phyloP scores from a whole-genome alignment of 805 yeast species.

The Yamadazyma philogaea region DNA sequence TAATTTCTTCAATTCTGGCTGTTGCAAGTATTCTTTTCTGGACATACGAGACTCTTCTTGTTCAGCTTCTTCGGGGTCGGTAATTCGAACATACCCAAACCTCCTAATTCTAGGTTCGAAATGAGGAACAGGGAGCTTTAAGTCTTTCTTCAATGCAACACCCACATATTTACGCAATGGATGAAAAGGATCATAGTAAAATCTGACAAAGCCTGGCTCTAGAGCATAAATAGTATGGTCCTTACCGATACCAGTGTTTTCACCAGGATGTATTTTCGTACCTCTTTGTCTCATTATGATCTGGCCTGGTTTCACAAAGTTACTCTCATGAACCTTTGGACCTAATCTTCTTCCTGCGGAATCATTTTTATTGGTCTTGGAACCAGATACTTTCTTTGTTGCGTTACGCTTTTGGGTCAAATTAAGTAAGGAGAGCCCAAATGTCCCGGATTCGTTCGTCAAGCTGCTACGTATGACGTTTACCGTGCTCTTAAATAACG shows the following conservation, averaged over 20 bases:
- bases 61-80: conserved; percentile 47
- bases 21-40: conserved; percentile 62
- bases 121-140: conserved; percentile 80
- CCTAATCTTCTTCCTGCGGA: conserved; percentile 95
- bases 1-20: conserved; percentile 46
- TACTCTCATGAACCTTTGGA: conserved; percentile 80
- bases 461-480: background rate
- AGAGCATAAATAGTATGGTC: conserved; percentile 90
- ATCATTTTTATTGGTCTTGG: conserved; percentile 90
- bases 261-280: conserved; percentile 92
- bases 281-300: conserved; percentile 94
- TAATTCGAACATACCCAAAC: conserved; percentile 64
- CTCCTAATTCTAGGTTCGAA: conserved; percentile 86
- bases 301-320: conserved; percentile 74
- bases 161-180: conserved; percentile 91
- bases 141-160: conserved; percentile 64
- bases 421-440: background rate
- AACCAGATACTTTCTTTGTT: conserved; percentile 91
- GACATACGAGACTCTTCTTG: conserved; percentile 60
- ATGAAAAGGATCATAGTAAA: conserved; percentile 92
- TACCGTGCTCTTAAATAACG: conserved; percentile 4
- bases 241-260: conserved; percentile 82
- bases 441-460: background rate
- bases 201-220: conserved; percentile 92
- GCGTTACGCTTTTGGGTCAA: conserved; percentile 69